Percentiles rank a stretch among this genome's conserved stretches.
phyloP scores from a whole-genome alignment of 73 alveolate genomes.

The Stentor roeselii region DNA sequence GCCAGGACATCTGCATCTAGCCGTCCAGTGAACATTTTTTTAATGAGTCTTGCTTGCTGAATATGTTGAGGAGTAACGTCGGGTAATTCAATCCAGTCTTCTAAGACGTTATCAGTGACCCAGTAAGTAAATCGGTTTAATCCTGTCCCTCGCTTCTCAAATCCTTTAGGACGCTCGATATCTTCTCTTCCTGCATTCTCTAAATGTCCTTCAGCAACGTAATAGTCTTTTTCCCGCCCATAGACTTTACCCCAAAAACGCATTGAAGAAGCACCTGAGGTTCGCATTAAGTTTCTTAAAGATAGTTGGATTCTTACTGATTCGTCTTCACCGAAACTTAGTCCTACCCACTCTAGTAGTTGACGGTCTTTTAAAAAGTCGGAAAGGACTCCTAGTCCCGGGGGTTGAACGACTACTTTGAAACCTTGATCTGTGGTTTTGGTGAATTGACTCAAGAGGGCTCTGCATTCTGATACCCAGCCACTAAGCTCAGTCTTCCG shows the following conservation, averaged over 20 bases:
- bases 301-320: slow-evolving; percentile 53
- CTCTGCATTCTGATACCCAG: slow-evolving; percentile 36
- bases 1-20: slow-evolving; percentile 67
- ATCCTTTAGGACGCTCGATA: slow-evolving; percentile 34
- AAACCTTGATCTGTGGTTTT: slow-evolving; percentile 29
- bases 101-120: slow-evolving; percentile 68
- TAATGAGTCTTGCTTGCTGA: slow-evolving; percentile 54
- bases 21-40: slow-evolving; percentile 72
- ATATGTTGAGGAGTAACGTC: slow-evolving; percentile 71
- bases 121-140: slow-evolving; percentile 69
- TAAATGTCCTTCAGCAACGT: slow-evolving; percentile 81
- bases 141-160: slow-evolving; percentile 69
- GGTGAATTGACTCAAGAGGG: slow-evolving; percentile 25
- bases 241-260: slow-evolving; percentile 93
- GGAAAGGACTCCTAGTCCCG: slow-evolving; percentile 20
- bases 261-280: slow-evolving; percentile 56
- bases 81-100: slow-evolving; percentile 80
- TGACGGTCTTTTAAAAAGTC: slow-evolving; percentile 55
- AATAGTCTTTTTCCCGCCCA: slow-evolving; percentile 89
- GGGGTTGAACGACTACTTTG: slow-evolving; percentile 25
- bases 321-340: slow-evolving; percentile 84
- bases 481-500: slow-evolving; percentile 37
- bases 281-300: slow-evolving; percentile 38
- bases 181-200: slow-evolving; percentile 83
- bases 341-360: slow-evolving; percentile 79